A percentile compares a stretch with the other conserved stretches of the same genome.
Conservation (phyloP, 148 eudicot species). For the Rhododendron ferrugineum region DNA sequence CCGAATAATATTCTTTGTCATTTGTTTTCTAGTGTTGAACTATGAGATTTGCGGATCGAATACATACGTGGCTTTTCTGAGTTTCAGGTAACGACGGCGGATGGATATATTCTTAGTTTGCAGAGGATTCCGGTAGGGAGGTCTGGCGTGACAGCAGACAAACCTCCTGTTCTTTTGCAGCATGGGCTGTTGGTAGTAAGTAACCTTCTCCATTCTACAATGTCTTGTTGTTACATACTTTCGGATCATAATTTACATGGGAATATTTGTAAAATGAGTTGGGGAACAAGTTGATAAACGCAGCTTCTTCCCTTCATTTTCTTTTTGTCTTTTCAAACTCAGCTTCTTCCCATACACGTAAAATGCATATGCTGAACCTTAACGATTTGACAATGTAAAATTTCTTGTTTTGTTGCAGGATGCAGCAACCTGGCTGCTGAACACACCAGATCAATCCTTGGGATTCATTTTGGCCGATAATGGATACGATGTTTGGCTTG, state of each 20-base stretch:
- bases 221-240: background rate
- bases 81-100: constrained; percentile 34
- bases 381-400: no score
- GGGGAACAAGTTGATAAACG: background rate
- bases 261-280: background rate
- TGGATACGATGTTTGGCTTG: constrained; percentile 61
- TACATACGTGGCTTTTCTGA: background rate
- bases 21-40: background rate
- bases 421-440: constrained; percentile 41
- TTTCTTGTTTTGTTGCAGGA: constrained; percentile 25
- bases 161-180: constrained; percentile 43
- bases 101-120: constrained; percentile 43
- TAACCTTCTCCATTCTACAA: background rate
- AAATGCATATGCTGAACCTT: no score
- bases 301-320: no score
- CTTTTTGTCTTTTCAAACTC: background rate
- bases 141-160: constrained; percentile 19
- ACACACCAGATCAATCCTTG: constrained; percentile 39
- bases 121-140: constrained; percentile 36
- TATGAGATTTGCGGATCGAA: background rate
- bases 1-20: background rate
- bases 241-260: background rate
- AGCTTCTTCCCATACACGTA: no score
- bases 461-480: constrained; percentile 53
- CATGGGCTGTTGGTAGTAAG: constrained; percentile 38